Base-by-base conservation (phyloP, 768 basidiomycete genomes). In the Russula brevipes region DNA sequence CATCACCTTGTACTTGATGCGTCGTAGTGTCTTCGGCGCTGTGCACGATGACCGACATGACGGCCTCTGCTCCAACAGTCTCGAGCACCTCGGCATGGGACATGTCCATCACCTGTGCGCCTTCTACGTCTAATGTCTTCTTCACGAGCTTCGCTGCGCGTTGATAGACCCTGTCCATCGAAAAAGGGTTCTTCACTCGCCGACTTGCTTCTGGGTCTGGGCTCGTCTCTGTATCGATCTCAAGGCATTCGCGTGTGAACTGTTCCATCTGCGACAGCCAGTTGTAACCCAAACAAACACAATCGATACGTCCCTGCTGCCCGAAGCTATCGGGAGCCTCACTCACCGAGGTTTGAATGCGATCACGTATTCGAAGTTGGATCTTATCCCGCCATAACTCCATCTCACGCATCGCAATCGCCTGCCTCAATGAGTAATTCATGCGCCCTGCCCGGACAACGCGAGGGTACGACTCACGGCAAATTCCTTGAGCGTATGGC, bases 311-410 rank as follows among this genome's bases (percentile, higher is more conserved):
- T 4, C 17, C n/a, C 7, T 8, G 31, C 56, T 31, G 30, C 56
- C 44, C 8, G 16, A n/a, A 53, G 36, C 30, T 31, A 10, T 39
- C 30, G 30, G 36, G 30, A 19, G 33, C 38, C 17, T 3, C 14
- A 54, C 86, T 69, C 70, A 86, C 90, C 49, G 95, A 96, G 63
- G 79, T 91, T 70, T 98, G 95, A 36, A 97, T 96, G 50, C 87
- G 85, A 69, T 95, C 94, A 51, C 94, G 84, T 67, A 95, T 88
- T 41, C 92, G 82, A 16, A 96, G 78, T 76, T 95, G 94, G 56
- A 95, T 93, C 90, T 97, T 96, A 73, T 97, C 94, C 63, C 88
- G 79, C 94, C 94, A 97, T 2, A 97, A 77, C 72, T 97, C 95
- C 86, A 98, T 85, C 73, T 98, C 95, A 41, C 95, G 84, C 88